Percentiles rank a stretch among this genome's conserved stretches.
phyloP scores from a whole-genome alignment of 2,329 filamentous ascomycete species.

The Ascochyta koolunga region DNA sequence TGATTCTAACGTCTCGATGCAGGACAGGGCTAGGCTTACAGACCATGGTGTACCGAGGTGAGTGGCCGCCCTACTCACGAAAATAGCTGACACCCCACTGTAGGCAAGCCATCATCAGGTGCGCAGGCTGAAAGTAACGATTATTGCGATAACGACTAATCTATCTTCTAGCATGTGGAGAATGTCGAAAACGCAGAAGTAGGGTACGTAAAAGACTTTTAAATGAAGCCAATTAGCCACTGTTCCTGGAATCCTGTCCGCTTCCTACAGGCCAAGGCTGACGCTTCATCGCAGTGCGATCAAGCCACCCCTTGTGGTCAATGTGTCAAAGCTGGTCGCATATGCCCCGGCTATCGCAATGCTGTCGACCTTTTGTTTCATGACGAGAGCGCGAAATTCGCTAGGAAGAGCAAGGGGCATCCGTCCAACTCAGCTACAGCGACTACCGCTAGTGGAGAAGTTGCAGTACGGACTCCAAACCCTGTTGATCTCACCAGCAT shows the following conservation, averaged over 20 bases:
- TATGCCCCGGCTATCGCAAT: constrained; percentile 37
- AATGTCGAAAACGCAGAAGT: constrained; percentile 39
- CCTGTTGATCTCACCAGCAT: constrained; percentile 23
- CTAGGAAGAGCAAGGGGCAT: constrained; percentile 21
- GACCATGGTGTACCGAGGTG: constrained; percentile 33
- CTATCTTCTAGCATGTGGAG: constrained; percentile 23
- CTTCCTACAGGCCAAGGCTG: constrained; percentile 1
- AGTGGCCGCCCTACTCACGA: constrained; percentile 5
- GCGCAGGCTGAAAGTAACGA: background rate
- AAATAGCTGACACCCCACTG: constrained; percentile 14
- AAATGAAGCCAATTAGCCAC: background rate
- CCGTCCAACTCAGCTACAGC: background rate
- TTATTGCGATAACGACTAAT: background rate
- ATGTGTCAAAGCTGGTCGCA: constrained; percentile 33
- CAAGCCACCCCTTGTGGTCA: constrained; percentile 35
- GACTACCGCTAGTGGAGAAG: background rate
- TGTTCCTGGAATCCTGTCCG: background rate
- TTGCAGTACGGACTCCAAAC: background rate
- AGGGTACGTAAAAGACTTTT: constrained; percentile 23
- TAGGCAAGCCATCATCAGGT: constrained; percentile 30
- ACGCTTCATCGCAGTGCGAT: constrained; percentile 29
- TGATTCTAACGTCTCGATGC: constrained; percentile 13
- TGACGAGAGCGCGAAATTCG: constrained; percentile 32
- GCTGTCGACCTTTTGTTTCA: constrained; percentile 37
- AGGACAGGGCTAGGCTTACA: constrained; percentile 8